Evolutionary conservation across 352 stramenopile genomes (phyloP).

Genomic region (Phytophthora fragariae): DNA sequence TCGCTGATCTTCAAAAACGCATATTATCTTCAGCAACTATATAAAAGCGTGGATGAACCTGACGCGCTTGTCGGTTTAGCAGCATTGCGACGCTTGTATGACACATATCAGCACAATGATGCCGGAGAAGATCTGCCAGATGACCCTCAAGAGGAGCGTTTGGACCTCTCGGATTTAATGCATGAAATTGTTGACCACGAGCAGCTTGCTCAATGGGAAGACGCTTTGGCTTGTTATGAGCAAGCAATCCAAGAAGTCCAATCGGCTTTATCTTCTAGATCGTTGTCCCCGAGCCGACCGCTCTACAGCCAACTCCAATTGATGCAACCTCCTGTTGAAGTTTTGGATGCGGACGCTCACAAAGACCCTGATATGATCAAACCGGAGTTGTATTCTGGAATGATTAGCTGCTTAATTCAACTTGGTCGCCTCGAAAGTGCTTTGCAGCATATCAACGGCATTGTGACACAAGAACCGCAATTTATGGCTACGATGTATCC

Average conservation of each 20-base stretch:
- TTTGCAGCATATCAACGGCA: slow-evolving; percentile 89
- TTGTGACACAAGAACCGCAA: slow-evolving; percentile 79
- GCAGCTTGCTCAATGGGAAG: slow-evolving; percentile 79
- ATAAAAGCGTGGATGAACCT: slow-evolving; percentile 81
- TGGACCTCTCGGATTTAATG: slow-evolving; percentile 74
- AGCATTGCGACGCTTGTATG: slow-evolving; percentile 60
- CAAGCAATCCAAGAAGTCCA: slow-evolving; percentile 81
- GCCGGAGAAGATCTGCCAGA: slow-evolving; percentile 28
- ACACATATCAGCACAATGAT: slow-evolving; percentile 48
- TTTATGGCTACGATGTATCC: slow-evolving; percentile 85
- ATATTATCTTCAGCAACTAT: slow-evolving; percentile 77
- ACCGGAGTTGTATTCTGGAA: slow-evolving; percentile 79
- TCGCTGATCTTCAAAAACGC: slow-evolving; percentile 67
- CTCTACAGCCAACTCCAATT: slow-evolving; percentile 30
- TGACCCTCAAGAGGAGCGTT: slow-evolving; percentile 40
- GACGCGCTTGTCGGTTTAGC: slow-evolving; percentile 70
- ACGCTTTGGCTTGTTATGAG: slow-evolving; percentile 80
- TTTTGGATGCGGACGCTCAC: slow-evolving; percentile 44
- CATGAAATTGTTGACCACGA: slow-evolving; percentile 77
- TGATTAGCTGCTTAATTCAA: slow-evolving; percentile 87
- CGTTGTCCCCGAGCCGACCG: slow-evolving; percentile 25
- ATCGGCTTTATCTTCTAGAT: slow-evolving; percentile 47
- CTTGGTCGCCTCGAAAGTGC: slow-evolving; percentile 84
- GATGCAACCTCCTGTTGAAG: slow-evolving; percentile 29
- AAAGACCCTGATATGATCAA: slow-evolving; percentile 69